A percentile compares a stretch with the other conserved stretches of the same genome.
phyloP scores from a whole-genome alignment of 106 monocot species.

The Hemerocallis citrina region DNA sequence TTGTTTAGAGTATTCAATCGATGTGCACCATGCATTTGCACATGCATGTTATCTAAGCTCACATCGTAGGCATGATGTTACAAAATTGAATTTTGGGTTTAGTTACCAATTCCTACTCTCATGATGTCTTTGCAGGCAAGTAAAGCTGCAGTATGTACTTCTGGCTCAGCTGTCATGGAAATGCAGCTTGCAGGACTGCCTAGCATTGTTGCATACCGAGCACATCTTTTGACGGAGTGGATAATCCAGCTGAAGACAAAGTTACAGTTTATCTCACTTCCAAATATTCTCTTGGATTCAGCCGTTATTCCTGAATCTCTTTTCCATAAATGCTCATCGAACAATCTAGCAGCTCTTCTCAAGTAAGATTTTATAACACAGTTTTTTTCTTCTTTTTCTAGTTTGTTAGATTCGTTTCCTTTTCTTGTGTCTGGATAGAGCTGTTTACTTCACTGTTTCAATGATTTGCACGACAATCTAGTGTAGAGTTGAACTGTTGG shows the following conservation, averaged over 20 bases:
- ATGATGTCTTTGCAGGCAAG: conserved; percentile 54
- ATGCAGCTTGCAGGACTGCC: conserved; percentile 71
- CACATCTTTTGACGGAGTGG: conserved; percentile 86
- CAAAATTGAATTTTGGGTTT: neutral
- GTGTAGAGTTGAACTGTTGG: neutral
- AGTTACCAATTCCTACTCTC: neutral
- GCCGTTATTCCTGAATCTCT: conserved; percentile 70
- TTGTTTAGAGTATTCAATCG: no score
- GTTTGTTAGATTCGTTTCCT: neutral
- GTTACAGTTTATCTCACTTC: conserved; percentile 72
- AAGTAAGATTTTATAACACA: conserved; percentile 31
- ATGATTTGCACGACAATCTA: no score
- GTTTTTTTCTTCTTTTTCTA: neutral
- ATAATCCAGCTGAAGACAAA: conserved; percentile 55
- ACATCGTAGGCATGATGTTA: neutral
- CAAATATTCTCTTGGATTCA: conserved; percentile 82
- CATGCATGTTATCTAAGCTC: neutral
- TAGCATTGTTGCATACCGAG: conserved; percentile 82
- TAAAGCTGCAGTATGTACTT: conserved; percentile 78
- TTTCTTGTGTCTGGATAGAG: neutral
- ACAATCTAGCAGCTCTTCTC: conserved; percentile 44
- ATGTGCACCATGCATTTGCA: neutral
- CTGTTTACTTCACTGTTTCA: no score
- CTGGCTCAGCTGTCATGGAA: conserved; percentile 88
- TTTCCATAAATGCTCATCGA: conserved; percentile 53